Percentiles rank a stretch among this genome's conserved stretches.
Evolutionary conservation across 352 stramenopile species (phyloP).

Genomic region (Pythium volutum): DNA sequence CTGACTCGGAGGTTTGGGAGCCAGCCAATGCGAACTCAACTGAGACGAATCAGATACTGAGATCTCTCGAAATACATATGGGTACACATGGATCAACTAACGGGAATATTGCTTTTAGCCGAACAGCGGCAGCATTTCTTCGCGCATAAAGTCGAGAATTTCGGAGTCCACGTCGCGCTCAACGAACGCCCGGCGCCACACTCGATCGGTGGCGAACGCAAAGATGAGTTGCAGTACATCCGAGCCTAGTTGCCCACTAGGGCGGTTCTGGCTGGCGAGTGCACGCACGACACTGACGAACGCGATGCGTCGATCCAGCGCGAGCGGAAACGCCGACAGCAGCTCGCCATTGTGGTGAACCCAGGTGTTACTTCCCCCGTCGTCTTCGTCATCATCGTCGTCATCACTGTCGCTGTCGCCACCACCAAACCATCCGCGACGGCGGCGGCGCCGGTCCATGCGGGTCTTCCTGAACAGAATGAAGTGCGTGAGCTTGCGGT

Average conservation of each 20-base stretch:
- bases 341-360: neutral
- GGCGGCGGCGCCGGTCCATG: neutral
- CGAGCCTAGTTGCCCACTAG: neutral
- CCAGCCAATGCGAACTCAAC: too few relatives aligned
- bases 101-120: too few relatives aligned
- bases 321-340: neutral
- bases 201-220: neutral
- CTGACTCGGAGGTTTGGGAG: too few relatives aligned
- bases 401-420: neutral
- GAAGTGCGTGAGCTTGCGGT: neutral
- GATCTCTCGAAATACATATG: too few relatives aligned
- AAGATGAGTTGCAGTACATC: slow-evolving; percentile 1
- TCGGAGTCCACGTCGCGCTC: slow-evolving; percentile 8
- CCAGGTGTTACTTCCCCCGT: neutral
- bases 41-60: too few relatives aligned
- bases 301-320: neutral
- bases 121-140: neutral
- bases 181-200: neutral
- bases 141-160: neutral
- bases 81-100: too few relatives aligned
- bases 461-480: neutral
- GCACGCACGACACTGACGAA: neutral
- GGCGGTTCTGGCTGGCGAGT: neutral
- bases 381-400: slow-evolving; percentile 1
- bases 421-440: neutral